Evolutionary conservation across 306 rosid genomes (phyloP).

Genomic region (Styphnolobium japonicum): DNA sequence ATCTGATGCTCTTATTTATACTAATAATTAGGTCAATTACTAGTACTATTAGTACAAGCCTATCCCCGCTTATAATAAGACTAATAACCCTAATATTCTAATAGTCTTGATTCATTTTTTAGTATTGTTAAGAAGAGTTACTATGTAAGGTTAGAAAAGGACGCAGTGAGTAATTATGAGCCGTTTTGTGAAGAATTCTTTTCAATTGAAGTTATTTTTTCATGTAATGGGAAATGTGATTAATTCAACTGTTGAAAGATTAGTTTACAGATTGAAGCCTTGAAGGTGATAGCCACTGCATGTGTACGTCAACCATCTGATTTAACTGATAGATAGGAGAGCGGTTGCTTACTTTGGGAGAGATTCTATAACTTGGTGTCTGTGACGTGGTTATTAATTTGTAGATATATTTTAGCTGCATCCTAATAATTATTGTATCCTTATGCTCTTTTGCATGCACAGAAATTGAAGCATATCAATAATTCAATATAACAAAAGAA

Average conservation of each 20-base stretch:
- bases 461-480: background rate
- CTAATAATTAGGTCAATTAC: no score
- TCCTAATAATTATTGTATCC: constrained; percentile 21
- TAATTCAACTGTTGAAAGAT: background rate
- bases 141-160: constrained; percentile 16
- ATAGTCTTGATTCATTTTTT: background rate
- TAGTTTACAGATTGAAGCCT: background rate
- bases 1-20: no score
- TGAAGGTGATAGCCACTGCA: constrained; percentile 7
- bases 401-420: background rate
- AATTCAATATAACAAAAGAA: background rate
- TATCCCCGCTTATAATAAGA: no score
- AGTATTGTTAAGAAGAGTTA: constrained; percentile 13
- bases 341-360: background rate
- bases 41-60: no score
- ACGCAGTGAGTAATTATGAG: background rate
- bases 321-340: background rate
- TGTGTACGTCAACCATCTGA: background rate
- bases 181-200: background rate
- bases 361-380: background rate
- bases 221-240: background rate
- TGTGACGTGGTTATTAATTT: background rate
- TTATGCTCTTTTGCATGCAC: background rate
- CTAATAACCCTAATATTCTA: no score
- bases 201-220: constrained; percentile 3